Base-by-base conservation (phyloP, 305 asterid genomes). In the Fraxinus nigra region DNA sequence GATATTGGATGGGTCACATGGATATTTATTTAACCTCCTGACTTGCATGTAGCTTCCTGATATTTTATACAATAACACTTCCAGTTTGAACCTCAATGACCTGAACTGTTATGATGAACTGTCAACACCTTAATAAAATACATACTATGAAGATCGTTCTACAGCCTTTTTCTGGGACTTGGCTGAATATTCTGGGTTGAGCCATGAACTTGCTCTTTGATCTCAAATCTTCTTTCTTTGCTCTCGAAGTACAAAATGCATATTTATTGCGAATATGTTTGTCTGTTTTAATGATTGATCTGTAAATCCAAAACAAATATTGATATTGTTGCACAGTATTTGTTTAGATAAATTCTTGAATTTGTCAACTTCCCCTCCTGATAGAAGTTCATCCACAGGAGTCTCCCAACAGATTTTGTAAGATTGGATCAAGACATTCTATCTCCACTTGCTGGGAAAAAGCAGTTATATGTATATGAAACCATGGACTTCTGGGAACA, bases 401-500 rank as follows among this genome's bases (percentile, higher is more conserved):
- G 88, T 87, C 90, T 94, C 80, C 95, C 98, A 0, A 16, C 94
- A 70, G 98, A 92, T 86, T 95, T 90, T 84, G 98, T 95, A 33
- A 82, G 98, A 88, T 76, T 95, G 90, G 98, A 95, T 92, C 98
- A 95, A 86, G 98, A 95, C 85, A 93, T 95, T 77, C 83, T 95
- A 78, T 88, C 98, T 30, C 98, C 98, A 46, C 95, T 95, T 79
- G 92, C 98, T 24, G 98, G 98, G 63, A 95, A 93, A 86, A 91
- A 90, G 89, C 92, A 95, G 84, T 89, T 95, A 56, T 92, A 90
- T 72, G 92, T 94, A 22, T 93, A 95, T 35, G 98, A 95, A 88
- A 95, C 98, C 61, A 78, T 40, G 89, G 95, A 95, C 85, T 95
- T 91, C 87, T 95, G 98, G 98, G 95, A 95, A 85, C 98, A 95